A percentile compares a stretch with the other conserved stretches of the same genome.
Evolutionary conservation across 306 rosid genomes (phyloP).

Genomic region (Rosa chinensis): DNA sequence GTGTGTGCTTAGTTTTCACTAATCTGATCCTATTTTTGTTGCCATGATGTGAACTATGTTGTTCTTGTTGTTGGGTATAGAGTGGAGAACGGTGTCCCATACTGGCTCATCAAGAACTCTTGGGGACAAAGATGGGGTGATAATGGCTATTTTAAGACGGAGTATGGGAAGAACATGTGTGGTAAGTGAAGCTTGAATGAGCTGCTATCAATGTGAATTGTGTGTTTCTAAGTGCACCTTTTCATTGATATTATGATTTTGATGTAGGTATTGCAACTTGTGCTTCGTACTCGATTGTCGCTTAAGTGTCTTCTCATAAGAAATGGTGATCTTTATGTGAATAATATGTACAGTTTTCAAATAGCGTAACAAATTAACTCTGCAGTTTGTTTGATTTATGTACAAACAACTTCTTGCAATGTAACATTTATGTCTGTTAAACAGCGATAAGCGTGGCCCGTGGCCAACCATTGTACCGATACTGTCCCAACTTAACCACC

Average conservation of each 20-base stretch:
- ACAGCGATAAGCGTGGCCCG: too few relatives aligned
- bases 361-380: too few relatives aligned
- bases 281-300: slow-evolving; percentile 82
- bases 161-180: slow-evolving; percentile 88
- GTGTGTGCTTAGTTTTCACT: neutral
- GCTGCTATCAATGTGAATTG: neutral
- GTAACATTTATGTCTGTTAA: too few relatives aligned
- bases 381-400: too few relatives aligned
- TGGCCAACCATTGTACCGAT: too few relatives aligned
- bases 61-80: slow-evolving; percentile 96
- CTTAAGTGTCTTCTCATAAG: slow-evolving; percentile 27
- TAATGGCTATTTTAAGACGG: slow-evolving; percentile 95
- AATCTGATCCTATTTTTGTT: neutral
- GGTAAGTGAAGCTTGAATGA: slow-evolving; percentile 48
- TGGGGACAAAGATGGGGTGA: slow-evolving; percentile 43
- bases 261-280: slow-evolving; percentile 83
- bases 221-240: neutral
- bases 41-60: slow-evolving; percentile 94
- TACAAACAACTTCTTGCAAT: too few relatives aligned
- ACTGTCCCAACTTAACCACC: too few relatives aligned
- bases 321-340: slow-evolving; percentile 17
- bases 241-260: slow-evolving; percentile 6
- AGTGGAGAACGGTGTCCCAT: slow-evolving; percentile 62
- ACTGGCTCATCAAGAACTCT: slow-evolving; percentile 81
- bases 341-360: neutral